phyloP scores from a whole-genome alignment of 257 asterid species.

The Solanum ahanhuiri region DNA sequence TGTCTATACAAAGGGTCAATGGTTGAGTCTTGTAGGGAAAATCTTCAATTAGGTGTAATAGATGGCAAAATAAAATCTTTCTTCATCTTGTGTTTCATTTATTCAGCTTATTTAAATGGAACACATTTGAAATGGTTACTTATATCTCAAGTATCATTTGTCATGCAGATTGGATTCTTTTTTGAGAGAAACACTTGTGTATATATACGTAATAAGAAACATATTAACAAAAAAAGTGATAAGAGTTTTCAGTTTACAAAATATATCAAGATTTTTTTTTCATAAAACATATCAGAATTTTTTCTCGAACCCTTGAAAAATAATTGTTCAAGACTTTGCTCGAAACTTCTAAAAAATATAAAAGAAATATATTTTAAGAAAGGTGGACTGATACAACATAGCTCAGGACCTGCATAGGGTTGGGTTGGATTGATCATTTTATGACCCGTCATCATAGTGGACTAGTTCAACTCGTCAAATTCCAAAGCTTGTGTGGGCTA shows the following conservation, averaged over 20 bases:
- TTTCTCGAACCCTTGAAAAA: fast-evolving
- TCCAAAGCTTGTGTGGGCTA: background rate
- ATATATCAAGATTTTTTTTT: background rate
- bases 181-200: background rate
- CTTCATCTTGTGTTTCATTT: no score
- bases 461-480: background rate
- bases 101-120: background rate
- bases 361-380: background rate
- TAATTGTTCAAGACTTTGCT: background rate
- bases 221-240: background rate
- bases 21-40: background rate
- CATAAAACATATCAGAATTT: background rate
- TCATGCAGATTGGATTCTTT: background rate
- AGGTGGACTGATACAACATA: background rate
- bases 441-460: background rate
- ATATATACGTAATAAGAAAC: background rate
- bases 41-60: background rate
- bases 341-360: background rate
- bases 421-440: background rate
- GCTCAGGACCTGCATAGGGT: background rate
- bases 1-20: background rate
- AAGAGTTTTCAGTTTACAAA: background rate
- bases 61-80: background rate
- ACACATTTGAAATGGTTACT: background rate
- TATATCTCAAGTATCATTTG: background rate